phyloP scores from a whole-genome alignment of 2,329 filamentous ascomycete species.

The Sclerotinia subarctica region DNA sequence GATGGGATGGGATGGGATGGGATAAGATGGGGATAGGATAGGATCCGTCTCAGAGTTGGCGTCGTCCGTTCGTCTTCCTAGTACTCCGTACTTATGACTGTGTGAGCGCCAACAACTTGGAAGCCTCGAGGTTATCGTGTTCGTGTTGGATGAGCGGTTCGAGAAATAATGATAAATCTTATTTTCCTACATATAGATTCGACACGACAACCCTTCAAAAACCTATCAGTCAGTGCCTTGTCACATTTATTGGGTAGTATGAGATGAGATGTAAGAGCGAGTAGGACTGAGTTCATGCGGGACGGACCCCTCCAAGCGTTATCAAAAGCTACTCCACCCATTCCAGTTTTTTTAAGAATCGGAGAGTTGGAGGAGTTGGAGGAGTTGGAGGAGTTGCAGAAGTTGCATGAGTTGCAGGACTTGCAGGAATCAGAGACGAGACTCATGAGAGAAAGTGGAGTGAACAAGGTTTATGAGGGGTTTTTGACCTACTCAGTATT shows the following conservation, averaged over 20 bases:
- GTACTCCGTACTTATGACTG: not conserved
- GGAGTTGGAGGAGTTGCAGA: not conserved
- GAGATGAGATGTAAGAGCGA: too few relatives aligned
- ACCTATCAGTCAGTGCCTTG: too few relatives aligned
- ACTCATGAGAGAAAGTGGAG: not conserved
- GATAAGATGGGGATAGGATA: not conserved
- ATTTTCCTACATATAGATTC: not conserved
- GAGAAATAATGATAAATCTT: not conserved
- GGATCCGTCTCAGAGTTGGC: not conserved
- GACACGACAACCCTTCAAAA: not conserved
- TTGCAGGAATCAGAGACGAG: not conserved
- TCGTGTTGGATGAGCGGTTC: not conserved
- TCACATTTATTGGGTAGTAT: too few relatives aligned
- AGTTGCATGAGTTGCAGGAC: not conserved
- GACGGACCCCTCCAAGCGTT: not conserved
- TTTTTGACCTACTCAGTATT: not conserved
- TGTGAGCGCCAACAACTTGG: not conserved
- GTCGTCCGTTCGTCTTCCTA: not conserved
- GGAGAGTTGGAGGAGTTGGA: not conserved
- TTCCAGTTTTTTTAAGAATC: not conserved
- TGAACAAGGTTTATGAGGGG: not conserved
- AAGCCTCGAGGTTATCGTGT: not conserved
- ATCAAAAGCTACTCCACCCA: not conserved
- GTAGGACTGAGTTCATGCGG: not conserved
- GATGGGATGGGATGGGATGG: not conserved